Base-by-base conservation (phyloP, 345 rosid species). In the Microthlaspi erraticum region DNA sequence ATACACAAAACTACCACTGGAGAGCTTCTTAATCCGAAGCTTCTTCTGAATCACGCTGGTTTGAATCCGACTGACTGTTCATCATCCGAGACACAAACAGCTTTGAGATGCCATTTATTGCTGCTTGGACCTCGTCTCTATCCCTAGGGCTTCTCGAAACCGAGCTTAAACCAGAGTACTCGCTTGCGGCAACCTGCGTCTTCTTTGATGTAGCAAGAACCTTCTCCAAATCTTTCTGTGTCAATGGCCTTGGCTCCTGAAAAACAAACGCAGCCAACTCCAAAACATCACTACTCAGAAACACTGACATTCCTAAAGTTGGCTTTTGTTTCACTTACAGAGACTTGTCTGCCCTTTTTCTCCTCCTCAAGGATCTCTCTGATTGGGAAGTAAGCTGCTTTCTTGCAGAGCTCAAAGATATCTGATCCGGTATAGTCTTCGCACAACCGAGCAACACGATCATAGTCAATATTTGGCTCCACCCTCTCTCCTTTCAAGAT, bases 331-430 rank as follows among this genome's bases (percentile, higher is more conserved):
- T 2, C 3, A 41, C 96, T 85, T 61, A 91, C 97, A 10, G 67
- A 52, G 38, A 75, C 33, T 5, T 31, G 60, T 67, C 74, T 86
- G 60, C 99, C 97, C 49, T 76, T 86, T 76, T 72, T 88, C 83
- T 94, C 99, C 29, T 83, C 85, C 18, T 88, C 90, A 57, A 94
- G 64, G 29, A 91, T 71, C 45, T 94, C 97, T 81, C 95, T 82
- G 41, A 94, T 82, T n/a, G 96, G 84, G 62, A 84, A 86, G 85
- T 91, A 94, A 31, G 96, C 97, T 11, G 97, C 97, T 66, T 91
- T 91, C 71, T 94, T 94, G 85, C 97, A 94, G 49, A 91, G 91
- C 19, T 94, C 99, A 50, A 94, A 89, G 60, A 94, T 87, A 77
- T 94, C 96, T 14, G 99, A 94, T 38, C 99, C 99, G 0, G 95